Conservation (phyloP, 805 yeast species). For the Wickerhamomyces queroliae region DNA sequence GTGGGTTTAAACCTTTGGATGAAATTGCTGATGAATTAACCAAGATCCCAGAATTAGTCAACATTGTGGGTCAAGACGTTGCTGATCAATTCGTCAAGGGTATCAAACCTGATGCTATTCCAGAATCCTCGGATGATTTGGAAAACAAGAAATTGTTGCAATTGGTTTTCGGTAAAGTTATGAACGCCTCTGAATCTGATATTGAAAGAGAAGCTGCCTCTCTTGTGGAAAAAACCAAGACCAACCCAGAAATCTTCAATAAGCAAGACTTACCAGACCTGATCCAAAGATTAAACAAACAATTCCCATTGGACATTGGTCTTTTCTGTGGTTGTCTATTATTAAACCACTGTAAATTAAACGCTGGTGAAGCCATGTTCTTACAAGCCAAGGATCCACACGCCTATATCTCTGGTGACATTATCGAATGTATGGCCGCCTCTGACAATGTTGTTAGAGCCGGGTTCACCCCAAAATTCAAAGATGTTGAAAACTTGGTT, state of each 20-base stretch:
- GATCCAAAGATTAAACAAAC: conserved; percentile 71
- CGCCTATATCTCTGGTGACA: conserved; percentile 95
- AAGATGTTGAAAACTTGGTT: conserved; percentile 88
- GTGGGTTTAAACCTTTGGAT: conserved; percentile 91
- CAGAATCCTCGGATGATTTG: conserved; percentile 46
- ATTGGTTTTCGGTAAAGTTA: conserved; percentile 71
- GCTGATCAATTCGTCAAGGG: conserved; percentile 42
- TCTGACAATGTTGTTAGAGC: conserved; percentile 97
- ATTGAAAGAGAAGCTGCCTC: conserved; percentile 53
- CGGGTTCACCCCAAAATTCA: conserved; percentile 99
- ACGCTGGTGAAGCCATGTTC: conserved; percentile 94
- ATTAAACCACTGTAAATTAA: conserved; percentile 79
- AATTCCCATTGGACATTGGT: conserved; percentile 93
- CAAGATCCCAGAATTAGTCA: conserved; percentile 71
- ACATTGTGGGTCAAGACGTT: conserved; percentile 56
- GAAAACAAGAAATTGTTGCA: conserved; percentile 64
- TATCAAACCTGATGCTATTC: conserved; percentile 24
- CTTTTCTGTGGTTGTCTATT: conserved; percentile 92
- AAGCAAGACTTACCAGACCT: conserved; percentile 58
- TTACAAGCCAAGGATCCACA: conserved; percentile 97
- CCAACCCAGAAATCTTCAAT: conserved; percentile 51
- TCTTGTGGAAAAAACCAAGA: conserved; percentile 59
- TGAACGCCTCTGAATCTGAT: conserved; percentile 68
- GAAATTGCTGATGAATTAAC: conserved; percentile 66
- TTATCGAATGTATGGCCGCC: conserved; percentile 99